A percentile compares a stretch with the other conserved stretches of the same genome.
Evolutionary conservation across 2,329 filamentous ascomycete genomes (phyloP).

Genomic region (Ophiosphaerella korrae): DNA sequence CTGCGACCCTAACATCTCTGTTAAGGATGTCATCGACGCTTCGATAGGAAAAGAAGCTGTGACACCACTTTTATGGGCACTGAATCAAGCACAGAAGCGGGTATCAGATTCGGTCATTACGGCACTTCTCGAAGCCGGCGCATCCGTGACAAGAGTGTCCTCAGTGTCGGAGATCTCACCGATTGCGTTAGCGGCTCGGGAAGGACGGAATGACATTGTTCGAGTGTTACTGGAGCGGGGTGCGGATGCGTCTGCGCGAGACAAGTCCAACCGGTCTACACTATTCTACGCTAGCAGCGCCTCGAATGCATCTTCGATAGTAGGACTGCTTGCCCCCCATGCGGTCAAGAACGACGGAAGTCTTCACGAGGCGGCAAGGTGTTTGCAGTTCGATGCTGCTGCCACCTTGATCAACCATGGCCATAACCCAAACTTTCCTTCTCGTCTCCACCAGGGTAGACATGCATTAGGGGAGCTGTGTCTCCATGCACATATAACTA

Average conservation of each 20-base stretch:
- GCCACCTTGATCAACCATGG: conserved; percentile 62
- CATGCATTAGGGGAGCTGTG: conserved; percentile 69
- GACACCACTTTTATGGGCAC: conserved; percentile 64
- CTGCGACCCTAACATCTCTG: conserved; percentile 49
- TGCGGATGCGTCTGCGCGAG: conserved; percentile 64
- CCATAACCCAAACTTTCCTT: conserved; percentile 70
- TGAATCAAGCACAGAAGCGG: conserved; percentile 67
- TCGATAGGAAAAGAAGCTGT: conserved; percentile 60
- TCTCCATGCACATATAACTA: conserved; percentile 57
- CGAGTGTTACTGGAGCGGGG: conserved; percentile 62
- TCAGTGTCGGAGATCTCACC: conserved; percentile 60
- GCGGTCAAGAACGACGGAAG: conserved; percentile 68
- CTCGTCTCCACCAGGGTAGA: conserved; percentile 64
- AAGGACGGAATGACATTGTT: conserved; percentile 62
- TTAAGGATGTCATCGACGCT: conserved; percentile 52
- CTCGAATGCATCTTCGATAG: conserved; percentile 28
- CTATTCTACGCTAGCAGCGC: conserved; percentile 62
- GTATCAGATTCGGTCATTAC: conserved; percentile 64
- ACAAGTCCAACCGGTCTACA: conserved; percentile 63
- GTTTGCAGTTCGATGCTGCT: conserved; percentile 63
- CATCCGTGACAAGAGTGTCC: conserved; percentile 64
- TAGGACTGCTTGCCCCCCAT: conserved; percentile 58
- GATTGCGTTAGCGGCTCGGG: conserved; percentile 64
- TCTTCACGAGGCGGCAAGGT: conserved; percentile 67
- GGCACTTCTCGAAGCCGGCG: conserved; percentile 60